These are phyloP conservation scores for Lipomyces sp. DNA, from an alignment of 805 yeast species.

Conservation along the genomic window DNA sequence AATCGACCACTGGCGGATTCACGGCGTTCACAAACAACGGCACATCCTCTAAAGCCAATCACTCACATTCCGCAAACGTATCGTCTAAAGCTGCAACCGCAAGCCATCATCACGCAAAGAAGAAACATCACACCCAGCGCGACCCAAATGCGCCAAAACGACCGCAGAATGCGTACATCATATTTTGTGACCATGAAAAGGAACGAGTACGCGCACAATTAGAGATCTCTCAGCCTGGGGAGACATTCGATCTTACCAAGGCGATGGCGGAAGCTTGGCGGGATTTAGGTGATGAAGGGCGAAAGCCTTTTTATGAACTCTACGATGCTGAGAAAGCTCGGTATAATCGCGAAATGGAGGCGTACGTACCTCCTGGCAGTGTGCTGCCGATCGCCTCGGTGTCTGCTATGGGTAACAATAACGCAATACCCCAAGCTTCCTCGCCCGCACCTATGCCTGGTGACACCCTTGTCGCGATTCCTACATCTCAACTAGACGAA, in stretches of 20 bases:
- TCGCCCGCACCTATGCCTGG: neutral
- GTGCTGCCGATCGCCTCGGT: constrained; percentile 10
- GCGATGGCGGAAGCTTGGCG: constrained; percentile 89
- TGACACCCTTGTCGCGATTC: neutral
- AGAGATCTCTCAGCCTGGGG: constrained; percentile 50
- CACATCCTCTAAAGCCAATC: neutral
- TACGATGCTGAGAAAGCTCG: constrained; percentile 80
- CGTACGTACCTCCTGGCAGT: constrained; percentile 35
- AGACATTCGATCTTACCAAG: constrained; percentile 66
- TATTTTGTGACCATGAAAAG: constrained; percentile 85
- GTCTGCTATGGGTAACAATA: constrained; percentile 1
- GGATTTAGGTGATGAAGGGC: constrained; percentile 64
- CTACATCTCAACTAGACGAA: constrained; percentile 13
- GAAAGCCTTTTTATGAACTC: constrained; percentile 72
- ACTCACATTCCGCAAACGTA: constrained; percentile 1
- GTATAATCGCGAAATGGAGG: constrained; percentile 73
- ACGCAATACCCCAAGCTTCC: constrained; percentile 1
- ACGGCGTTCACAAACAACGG: constrained; percentile 10
- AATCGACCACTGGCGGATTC: constrained; percentile 2
- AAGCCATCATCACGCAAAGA: constrained; percentile 22
- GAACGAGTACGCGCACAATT: constrained; percentile 67
- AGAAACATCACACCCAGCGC: constrained; percentile 53
- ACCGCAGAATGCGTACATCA: constrained; percentile 86
- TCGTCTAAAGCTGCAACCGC: constrained; percentile 9
- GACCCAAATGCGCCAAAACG: constrained; percentile 88